Evolutionary conservation across 23 red algal genomes (phyloP).

Genomic region (Gracilaria caudata): DNA sequence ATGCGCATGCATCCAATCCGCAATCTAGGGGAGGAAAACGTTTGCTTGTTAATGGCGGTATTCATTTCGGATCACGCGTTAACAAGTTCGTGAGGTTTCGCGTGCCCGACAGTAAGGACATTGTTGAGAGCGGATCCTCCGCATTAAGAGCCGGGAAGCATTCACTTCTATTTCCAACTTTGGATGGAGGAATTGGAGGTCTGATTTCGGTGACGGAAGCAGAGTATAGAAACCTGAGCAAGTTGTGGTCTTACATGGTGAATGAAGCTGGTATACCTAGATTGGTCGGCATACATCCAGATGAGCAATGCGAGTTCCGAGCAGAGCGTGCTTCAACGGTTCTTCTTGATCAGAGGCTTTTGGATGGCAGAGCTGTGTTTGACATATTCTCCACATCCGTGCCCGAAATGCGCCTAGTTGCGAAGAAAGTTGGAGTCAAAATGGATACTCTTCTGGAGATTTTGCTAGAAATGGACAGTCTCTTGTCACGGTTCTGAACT

Average conservation of each 20-base stretch:
- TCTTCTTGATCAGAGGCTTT: constrained; percentile 46
- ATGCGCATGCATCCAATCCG: constrained; percentile 77
- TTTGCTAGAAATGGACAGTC: constrained; percentile 47
- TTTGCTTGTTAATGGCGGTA: constrained; percentile 72
- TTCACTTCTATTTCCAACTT: constrained; percentile 48
- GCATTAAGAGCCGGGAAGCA: constrained; percentile 43
- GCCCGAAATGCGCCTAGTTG: constrained; percentile 22
- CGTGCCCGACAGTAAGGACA: constrained; percentile 33
- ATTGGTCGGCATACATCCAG: constrained; percentile 30
- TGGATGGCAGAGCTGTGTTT: constrained; percentile 62
- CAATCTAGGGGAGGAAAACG: constrained; percentile 91
- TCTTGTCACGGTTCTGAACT: constrained; percentile 48
- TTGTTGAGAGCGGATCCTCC: constrained; percentile 11
- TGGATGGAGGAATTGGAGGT: constrained; percentile 72
- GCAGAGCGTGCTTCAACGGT: constrained; percentile 37
- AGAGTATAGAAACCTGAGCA: constrained; percentile 32
- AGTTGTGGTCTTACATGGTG: constrained; percentile 13
- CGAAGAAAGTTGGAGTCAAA: background rate
- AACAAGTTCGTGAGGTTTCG: constrained; percentile 80
- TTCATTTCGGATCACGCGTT: constrained; percentile 83
- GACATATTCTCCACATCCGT: constrained; percentile 25
- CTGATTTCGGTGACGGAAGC: constrained; percentile 45
- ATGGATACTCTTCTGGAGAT: constrained; percentile 21
- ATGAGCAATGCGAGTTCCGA: constrained; percentile 41
- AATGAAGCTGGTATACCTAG: constrained; percentile 17